These are phyloP conservation scores for Aspergillus sp. DNA, from an alignment of 2,329 filamentous ascomycete species.

Conservation along the genomic window DNA sequence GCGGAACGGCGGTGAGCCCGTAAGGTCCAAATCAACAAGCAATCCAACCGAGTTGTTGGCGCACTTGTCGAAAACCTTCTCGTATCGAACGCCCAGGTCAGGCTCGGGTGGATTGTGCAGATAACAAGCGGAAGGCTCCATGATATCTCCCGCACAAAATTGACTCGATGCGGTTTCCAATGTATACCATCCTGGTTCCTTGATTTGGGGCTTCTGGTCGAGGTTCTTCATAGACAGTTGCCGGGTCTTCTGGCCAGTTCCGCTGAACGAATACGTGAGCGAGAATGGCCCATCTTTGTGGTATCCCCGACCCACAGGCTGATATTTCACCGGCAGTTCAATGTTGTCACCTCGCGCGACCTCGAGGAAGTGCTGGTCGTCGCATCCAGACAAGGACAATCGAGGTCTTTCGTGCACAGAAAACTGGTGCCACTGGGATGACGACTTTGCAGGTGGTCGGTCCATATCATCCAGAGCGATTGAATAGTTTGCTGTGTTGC, in stretches of 20 bases:
- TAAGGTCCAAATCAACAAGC: slow-evolving; percentile 77
- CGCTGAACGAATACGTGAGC: slow-evolving; percentile 74
- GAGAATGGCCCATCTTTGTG: slow-evolving; percentile 59
- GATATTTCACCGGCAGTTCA: slow-evolving; percentile 63
- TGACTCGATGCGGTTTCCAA: slow-evolving; percentile 70
- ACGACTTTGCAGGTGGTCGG: slow-evolving; percentile 48
- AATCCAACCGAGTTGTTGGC: slow-evolving; percentile 89
- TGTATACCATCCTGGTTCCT: slow-evolving; percentile 76
- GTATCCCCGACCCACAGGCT: slow-evolving; percentile 51
- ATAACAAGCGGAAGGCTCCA: slow-evolving; percentile 89
- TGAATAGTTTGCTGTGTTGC: slow-evolving; percentile 71
- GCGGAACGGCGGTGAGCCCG: slow-evolving; percentile 86
- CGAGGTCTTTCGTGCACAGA: slow-evolving; percentile 78
- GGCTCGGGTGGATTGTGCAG: slow-evolving; percentile 87
- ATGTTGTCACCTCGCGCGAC: slow-evolving; percentile 66
- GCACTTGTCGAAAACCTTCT: slow-evolving; percentile 89
- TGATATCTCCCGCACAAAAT: slow-evolving; percentile 76
- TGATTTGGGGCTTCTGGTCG: slow-evolving; percentile 59
- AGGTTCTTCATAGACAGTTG: slow-evolving; percentile 50
- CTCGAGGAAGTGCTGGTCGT: slow-evolving; percentile 70
- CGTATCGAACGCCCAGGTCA: slow-evolving; percentile 60
- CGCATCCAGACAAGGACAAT: slow-evolving; percentile 64
- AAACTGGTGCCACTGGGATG: slow-evolving; percentile 66
- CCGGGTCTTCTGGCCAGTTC: slow-evolving; percentile 59
- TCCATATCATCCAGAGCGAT: slow-evolving; percentile 59